phyloP scores from a whole-genome alignment of 768 basidiomycete genomes.

The Lactifluus volemus region DNA sequence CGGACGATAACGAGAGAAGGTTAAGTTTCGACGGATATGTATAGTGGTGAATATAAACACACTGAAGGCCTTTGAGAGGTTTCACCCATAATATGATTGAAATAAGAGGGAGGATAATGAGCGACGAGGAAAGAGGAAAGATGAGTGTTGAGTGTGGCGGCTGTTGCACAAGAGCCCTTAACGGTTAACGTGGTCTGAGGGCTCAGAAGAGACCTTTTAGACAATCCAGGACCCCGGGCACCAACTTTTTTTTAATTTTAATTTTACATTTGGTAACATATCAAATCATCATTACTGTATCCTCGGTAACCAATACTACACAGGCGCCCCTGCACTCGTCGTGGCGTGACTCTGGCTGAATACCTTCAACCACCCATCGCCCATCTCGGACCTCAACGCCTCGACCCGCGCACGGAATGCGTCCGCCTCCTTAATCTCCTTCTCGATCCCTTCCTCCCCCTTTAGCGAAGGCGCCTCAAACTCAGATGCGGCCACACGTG shows the following conservation, averaged over 20 bases:
- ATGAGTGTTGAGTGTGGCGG: neutral
- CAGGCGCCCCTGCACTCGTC: neutral
- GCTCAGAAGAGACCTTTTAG: neutral
- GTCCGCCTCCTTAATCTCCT: slow-evolving; percentile 47
- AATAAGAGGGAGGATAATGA: slow-evolving; percentile 44
- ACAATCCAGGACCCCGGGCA: neutral
- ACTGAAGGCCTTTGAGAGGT: slow-evolving; percentile 81
- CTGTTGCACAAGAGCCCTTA: neutral
- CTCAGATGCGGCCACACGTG: slow-evolving; percentile 50
- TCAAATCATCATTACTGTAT: no score
- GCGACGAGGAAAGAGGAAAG: slow-evolving; percentile 37
- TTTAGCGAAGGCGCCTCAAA: slow-evolving; percentile 43
- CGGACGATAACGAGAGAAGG: neutral
- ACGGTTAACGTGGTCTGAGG: neutral
- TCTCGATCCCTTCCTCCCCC: slow-evolving; percentile 23
- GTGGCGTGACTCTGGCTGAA: slow-evolving; percentile 52
- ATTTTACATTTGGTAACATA: neutral
- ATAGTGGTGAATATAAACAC: slow-evolving; percentile 20
- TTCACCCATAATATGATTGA: slow-evolving; percentile 73
- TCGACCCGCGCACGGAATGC: slow-evolving; percentile 72
- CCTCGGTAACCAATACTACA: neutral
- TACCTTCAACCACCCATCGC: slow-evolving; percentile 83
- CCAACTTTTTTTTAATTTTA: neutral
- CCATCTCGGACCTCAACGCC: slow-evolving; percentile 78
- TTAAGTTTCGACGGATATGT: neutral